Conservation (phyloP, 176 grass and related monocot species). For the Oryza meridionalis region DNA sequence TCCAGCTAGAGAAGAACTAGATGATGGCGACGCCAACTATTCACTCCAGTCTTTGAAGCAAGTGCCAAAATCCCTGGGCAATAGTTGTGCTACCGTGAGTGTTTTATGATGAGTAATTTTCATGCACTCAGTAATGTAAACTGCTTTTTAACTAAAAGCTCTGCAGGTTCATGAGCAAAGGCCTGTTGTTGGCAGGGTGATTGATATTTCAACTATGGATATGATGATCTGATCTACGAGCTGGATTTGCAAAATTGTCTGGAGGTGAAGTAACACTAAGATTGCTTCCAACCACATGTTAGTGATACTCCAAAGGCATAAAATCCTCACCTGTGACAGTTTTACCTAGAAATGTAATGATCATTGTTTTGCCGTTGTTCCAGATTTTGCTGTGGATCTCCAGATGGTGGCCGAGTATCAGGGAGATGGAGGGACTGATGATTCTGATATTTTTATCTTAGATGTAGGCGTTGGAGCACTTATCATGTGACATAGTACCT, state of each 20-base stretch:
- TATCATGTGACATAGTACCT: slow-evolving; percentile 30
- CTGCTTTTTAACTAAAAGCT: slow-evolving; percentile 14
- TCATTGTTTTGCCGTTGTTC: slow-evolving; percentile 4
- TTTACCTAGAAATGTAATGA: background rate
- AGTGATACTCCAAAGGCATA: slow-evolving; percentile 11
- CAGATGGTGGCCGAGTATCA: background rate
- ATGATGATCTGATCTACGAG: slow-evolving; percentile 55
- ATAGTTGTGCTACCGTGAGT: slow-evolving; percentile 61
- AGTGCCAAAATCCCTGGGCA: slow-evolving; percentile 58
- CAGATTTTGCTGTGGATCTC: slow-evolving; percentile 10
- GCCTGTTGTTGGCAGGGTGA: slow-evolving; percentile 68
- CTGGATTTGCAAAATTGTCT: slow-evolving; percentile 28
- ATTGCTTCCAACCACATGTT: slow-evolving; percentile 4
- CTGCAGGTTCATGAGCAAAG: slow-evolving; percentile 73
- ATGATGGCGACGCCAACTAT: slow-evolving; percentile 35
- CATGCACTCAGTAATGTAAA: slow-evolving; percentile 4
- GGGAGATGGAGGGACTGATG: background rate
- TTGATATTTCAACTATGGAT: slow-evolving; percentile 62
- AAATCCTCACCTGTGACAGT: background rate
- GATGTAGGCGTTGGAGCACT: slow-evolving; percentile 38
- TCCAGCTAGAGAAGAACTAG: slow-evolving; percentile 41
- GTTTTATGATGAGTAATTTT: slow-evolving; percentile 6
- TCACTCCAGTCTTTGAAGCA: slow-evolving; percentile 47
- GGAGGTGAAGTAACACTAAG: slow-evolving; percentile 37
- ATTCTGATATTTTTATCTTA: slow-evolving; percentile 37